Conservation (phyloP, 2,329 filamentous ascomycete genomes). For the Cryphonectria carpinicola region DNA sequence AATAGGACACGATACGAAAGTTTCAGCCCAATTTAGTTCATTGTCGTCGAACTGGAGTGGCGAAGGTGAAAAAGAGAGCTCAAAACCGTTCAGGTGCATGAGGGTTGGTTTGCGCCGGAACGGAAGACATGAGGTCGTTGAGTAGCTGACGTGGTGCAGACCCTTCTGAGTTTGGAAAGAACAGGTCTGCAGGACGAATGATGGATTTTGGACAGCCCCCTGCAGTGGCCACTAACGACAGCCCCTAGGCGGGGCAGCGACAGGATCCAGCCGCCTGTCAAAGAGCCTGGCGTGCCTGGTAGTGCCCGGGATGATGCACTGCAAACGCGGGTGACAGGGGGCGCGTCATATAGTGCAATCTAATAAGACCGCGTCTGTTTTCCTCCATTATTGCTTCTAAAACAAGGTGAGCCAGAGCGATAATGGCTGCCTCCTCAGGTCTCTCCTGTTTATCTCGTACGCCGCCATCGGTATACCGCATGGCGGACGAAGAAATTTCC, state of each 20-base stretch:
- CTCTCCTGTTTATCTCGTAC: constrained; percentile 32
- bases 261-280: not conserved
- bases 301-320: not conserved
- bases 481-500: constrained; percentile 21
- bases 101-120: not conserved
- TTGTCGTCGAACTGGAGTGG: not conserved
- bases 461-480: constrained; percentile 24
- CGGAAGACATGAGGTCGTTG: not conserved
- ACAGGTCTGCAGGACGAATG: not conserved
- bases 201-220: not conserved
- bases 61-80: not conserved
- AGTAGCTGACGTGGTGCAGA: not conserved
- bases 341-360: constrained; percentile 5
- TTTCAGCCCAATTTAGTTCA: not conserved
- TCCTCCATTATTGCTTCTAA: not conserved
- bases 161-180: not conserved
- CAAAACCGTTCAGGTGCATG: not conserved
- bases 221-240: not conserved
- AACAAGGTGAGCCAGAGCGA: constrained; percentile 10
- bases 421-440: constrained; percentile 38
- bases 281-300: too few species aligned
- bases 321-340: not conserved
- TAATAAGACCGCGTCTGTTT: not conserved
- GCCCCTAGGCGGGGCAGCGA: not conserved
- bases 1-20: not conserved